A percentile compares a stretch with the other conserved stretches of the same genome.
Conservation (phyloP, 2,329 filamentous ascomycete species). For the Colletotrichum echinochloae region DNA sequence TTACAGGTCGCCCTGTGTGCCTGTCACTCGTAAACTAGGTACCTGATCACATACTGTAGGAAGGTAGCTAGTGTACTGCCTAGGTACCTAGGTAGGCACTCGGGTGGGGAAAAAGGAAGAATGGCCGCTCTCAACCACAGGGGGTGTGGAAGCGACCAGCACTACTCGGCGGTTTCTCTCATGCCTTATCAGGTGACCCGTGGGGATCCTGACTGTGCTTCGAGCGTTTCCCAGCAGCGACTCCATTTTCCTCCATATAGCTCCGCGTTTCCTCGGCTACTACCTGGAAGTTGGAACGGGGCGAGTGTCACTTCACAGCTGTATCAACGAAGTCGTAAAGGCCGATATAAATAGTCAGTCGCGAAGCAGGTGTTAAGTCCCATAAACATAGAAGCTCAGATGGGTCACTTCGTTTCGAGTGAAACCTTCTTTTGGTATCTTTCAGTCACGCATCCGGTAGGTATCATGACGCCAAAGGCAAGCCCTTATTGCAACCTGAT, state of each 20-base stretch:
- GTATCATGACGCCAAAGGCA: background rate
- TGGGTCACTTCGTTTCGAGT: background rate
- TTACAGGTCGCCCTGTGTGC: too few relatives aligned
- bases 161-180: background rate
- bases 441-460: background rate
- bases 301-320: background rate
- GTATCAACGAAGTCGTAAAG: background rate
- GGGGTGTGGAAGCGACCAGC: too few relatives aligned
- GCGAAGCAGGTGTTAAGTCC: background rate
- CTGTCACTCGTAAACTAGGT: too few relatives aligned
- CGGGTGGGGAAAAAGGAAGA: too few relatives aligned
- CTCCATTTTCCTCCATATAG: conserved; percentile 14
- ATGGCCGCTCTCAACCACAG: too few relatives aligned
- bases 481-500: background rate
- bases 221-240: background rate
- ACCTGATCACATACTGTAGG: too few relatives aligned
- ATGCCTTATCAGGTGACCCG: background rate
- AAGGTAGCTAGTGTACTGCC: too few relatives aligned
- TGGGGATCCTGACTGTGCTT: background rate
- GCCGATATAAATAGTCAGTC: background rate
- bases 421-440: background rate
- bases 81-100: too few relatives aligned
- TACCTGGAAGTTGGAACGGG: background rate
- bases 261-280: conserved; percentile 27
- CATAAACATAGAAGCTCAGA: background rate